A percentile compares a stretch with the other conserved stretches of the same genome.
Conservation (phyloP, 1,284 basidiomycete genomes). For the Ustilago loliicola region DNA sequence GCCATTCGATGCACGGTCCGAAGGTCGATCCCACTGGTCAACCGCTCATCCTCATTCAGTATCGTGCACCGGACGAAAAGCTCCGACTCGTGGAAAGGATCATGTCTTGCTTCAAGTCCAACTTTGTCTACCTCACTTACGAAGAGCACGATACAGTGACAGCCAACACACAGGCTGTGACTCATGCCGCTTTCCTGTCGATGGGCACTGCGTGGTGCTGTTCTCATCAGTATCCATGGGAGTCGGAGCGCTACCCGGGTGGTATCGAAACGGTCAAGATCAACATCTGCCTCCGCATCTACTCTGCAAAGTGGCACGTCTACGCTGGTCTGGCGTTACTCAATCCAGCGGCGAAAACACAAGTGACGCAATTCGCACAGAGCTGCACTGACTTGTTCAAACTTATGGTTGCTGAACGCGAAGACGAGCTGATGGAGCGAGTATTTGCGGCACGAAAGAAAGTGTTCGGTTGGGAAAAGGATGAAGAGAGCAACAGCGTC, state of each 20-base stretch:
- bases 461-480: slow-evolving; percentile 78
- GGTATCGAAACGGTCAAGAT: slow-evolving; percentile 99
- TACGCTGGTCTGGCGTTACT: slow-evolving; percentile 97
- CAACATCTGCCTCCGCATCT: slow-evolving; percentile 90
- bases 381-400: slow-evolving; percentile 92
- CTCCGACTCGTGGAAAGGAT: slow-evolving; percentile 85
- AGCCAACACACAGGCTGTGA: slow-evolving; percentile 97
- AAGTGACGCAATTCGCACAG: slow-evolving; percentile 88
- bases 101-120: slow-evolving; percentile 81
- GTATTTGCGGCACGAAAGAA: slow-evolving; percentile 82
- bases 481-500: slow-evolving; percentile 57
- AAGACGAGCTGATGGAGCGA: slow-evolving; percentile 75
- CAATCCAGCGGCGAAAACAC: slow-evolving; percentile 89
- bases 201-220: slow-evolving; percentile 98
- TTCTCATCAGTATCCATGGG: slow-evolving; percentile 89
- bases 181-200: slow-evolving; percentile 95
- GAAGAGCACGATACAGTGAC: slow-evolving; percentile 96
- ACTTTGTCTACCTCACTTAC: slow-evolving; percentile 92
- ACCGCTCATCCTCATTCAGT: slow-evolving; percentile 91
- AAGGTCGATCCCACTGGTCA: slow-evolving; percentile 91
- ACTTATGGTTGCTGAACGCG: slow-evolving; percentile 88
- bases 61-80: slow-evolving; percentile 83
- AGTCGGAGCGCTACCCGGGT: slow-evolving; percentile 90
- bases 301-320: slow-evolving; percentile 98
- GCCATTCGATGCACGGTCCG: slow-evolving; percentile 95